phyloP scores from a whole-genome alignment of 202 grass and related monocot genomes.

The Schoenoplectus tabernaemontani region DNA sequence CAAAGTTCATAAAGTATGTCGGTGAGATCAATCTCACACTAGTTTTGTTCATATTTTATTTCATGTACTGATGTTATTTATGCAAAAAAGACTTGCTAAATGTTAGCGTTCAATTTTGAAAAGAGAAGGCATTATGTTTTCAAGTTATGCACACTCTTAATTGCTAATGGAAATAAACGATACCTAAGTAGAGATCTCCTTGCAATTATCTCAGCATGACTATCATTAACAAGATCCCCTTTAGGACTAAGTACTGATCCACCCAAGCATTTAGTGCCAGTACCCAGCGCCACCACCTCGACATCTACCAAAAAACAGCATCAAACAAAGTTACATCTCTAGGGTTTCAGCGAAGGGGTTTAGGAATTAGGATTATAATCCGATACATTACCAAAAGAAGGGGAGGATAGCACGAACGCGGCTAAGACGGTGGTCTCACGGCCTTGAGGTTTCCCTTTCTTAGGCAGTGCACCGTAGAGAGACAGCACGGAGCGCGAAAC shows the following conservation, averaged over 20 bases:
- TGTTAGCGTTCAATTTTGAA: not conserved
- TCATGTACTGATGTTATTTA: too few relatives aligned
- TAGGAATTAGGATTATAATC: not conserved
- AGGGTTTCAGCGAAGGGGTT: not conserved
- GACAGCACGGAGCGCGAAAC: slow-evolving; percentile 31
- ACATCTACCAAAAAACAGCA: slow-evolving; percentile 16
- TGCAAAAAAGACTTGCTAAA: not conserved
- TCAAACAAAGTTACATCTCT: not conserved
- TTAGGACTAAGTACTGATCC: slow-evolving; percentile 37
- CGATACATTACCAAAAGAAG: slow-evolving; percentile 13
- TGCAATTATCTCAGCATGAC: slow-evolving; percentile 68
- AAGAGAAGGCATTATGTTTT: not conserved
- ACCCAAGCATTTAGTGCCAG: slow-evolving; percentile 77
- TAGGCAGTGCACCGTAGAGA: slow-evolving; percentile 47
- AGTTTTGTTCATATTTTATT: too few relatives aligned
- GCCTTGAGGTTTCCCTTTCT: slow-evolving; percentile 83
- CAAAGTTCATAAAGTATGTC: too few relatives aligned
- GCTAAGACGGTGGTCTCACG: slow-evolving; percentile 69
- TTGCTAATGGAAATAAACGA: not conserved
- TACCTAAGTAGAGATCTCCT: slow-evolving; percentile 54
- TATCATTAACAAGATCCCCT: slow-evolving; percentile 63
- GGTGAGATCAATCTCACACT: too few relatives aligned
- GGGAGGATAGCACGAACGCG: slow-evolving; percentile 54
- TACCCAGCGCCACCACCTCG: slow-evolving; percentile 53
- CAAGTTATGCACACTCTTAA: not conserved